Evolutionary conservation across 2,329 filamentous ascomycete species (phyloP), one percentile per base, ranked within the genome.

Genomic region (Fusarium papillatum): DNA sequence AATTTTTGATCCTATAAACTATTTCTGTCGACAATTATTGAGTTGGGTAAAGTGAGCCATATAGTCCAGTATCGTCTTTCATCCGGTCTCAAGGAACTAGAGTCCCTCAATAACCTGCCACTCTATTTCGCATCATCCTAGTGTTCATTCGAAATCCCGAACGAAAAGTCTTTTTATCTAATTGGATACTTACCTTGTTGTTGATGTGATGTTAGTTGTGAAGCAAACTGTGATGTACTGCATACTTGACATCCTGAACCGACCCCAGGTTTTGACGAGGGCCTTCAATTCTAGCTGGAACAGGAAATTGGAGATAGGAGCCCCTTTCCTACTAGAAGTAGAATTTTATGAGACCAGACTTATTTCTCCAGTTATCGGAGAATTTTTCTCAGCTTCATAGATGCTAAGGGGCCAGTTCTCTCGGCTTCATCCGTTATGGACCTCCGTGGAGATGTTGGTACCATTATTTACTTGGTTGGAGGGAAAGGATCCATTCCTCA

Each of bases 401-500:
- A 57, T 14, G 34, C 26, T 41, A 10, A 46, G 46, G 55, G 53
- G 19, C 13, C 53, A 57, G 57, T 41, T 38, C 43, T 36, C 26
- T 63, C 55, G 50, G 65, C 50, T 55, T 64, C 26, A 39, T 31
- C 64, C 64, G 29, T 50, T 36, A 38, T n/a, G n/a, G 68, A 64
- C 55, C 50, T 55, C 39, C 9, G 36, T 75, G 66, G 69, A 76
- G 43, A 66, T 55, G 50, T 17, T 61, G 43, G 57, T 26, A 24
- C 50, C 38, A 22, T 57, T 43, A 24, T 43, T 26, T 68, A 24
- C 43, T 43, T 68, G 2, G 22, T 31, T 70, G 4, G 39, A 63
- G 53, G 64, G 48, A 60, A 66, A 53, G 55, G 16, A 31, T 19
- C n/a, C 64, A 77, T 70, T 70, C 69, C 61, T 62, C 11, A 24